phyloP scores from a whole-genome alignment of 257 asterid genomes.

The Salvia splendens region DNA sequence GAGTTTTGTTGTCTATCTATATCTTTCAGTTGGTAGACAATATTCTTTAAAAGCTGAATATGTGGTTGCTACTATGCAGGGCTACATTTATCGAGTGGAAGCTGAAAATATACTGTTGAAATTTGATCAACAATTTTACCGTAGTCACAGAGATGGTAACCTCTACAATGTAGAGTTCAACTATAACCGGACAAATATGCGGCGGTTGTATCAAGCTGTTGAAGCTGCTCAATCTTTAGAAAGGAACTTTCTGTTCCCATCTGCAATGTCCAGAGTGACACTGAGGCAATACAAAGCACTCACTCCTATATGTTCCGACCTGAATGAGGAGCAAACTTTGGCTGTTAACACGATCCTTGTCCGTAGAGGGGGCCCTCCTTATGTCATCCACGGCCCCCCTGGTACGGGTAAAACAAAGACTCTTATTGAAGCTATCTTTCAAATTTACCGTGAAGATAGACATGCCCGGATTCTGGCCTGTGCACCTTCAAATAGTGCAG shows the following conservation, averaged over 20 bases:
- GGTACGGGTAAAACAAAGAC: conserved; percentile 96
- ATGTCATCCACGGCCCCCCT: conserved; percentile 91
- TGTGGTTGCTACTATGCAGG: conserved; percentile 49
- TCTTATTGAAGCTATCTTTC: conserved; percentile 79
- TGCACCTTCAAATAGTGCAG: conserved; percentile 96
- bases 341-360: conserved; percentile 76
- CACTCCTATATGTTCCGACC: conserved; percentile 54
- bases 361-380: conserved; percentile 78
- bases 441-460: conserved; percentile 44
- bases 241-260: conserved; percentile 66
- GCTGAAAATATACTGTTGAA: conserved; percentile 75
- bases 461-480: conserved; percentile 67
- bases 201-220: conserved; percentile 79
- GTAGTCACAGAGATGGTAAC: conserved; percentile 45
- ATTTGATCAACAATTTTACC: conserved; percentile 62
- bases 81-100: conserved; percentile 75
- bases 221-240: conserved; percentile 67
- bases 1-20: background rate
- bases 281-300: conserved; percentile 35
- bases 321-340: conserved; percentile 64
- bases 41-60: conserved; percentile 15
- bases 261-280: conserved; percentile 33
- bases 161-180: conserved; percentile 71
- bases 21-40: too few species aligned
- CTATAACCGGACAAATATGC: conserved; percentile 53